A percentile compares a stretch with the other conserved stretches of the same genome.
Conservation (phyloP, 2,329 filamentous ascomycete species). For the Penicillium occitanis region DNA sequence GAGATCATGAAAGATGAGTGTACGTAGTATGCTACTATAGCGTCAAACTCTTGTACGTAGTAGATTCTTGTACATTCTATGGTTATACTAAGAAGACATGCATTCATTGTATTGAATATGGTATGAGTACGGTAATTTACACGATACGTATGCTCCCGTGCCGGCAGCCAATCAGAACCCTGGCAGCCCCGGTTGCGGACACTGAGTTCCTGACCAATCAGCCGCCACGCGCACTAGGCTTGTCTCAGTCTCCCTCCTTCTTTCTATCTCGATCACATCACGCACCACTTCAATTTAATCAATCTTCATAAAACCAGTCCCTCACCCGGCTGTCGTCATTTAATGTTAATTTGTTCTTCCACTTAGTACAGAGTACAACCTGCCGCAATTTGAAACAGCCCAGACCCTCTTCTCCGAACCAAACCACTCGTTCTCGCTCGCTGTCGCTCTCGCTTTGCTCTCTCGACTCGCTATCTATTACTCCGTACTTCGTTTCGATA, state of each 20-base stretch:
- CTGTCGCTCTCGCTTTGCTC: conserved; percentile 23
- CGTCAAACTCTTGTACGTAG: neutral
- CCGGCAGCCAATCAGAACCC: neutral
- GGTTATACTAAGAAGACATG: neutral
- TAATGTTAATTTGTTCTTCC: neutral
- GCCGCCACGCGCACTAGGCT: conserved; percentile 8
- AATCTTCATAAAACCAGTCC: conserved; percentile 14
- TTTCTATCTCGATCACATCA: conserved; percentile 22
- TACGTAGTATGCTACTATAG: neutral
- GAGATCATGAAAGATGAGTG: neutral
- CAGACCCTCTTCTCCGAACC: neutral
- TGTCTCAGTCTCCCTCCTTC: conserved; percentile 10
- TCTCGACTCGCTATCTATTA: neutral
- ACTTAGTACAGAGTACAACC: too few relatives aligned
- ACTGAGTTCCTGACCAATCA: conserved; percentile 19
- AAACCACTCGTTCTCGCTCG: neutral
- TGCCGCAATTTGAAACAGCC: neutral
- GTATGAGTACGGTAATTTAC: neutral
- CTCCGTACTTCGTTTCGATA: neutral
- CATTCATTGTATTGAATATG: neutral
- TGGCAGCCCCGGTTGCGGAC: conserved; percentile 1
- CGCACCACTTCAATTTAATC: conserved; percentile 9
- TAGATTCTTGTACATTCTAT: neutral
- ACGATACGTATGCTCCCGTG: neutral
- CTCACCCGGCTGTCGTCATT: neutral